A percentile compares a stretch with the other conserved stretches of the same genome.
Conservation (phyloP, 352 stramenopile genomes). For the Elongisporangium anandrum region DNA sequence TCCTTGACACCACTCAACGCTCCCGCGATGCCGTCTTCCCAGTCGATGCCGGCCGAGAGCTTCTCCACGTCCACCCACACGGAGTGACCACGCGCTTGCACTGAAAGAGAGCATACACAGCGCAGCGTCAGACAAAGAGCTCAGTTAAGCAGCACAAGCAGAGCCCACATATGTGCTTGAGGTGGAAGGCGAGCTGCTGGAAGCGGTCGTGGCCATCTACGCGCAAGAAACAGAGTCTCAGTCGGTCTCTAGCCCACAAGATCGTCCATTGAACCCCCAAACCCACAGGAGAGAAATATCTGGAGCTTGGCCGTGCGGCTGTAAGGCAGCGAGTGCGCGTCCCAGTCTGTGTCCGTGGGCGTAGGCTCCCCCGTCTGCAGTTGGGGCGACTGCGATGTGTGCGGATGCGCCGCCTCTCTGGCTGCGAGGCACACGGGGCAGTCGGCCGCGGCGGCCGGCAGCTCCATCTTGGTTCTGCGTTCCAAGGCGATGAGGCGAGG, state of each 20-base stretch:
- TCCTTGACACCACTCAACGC: constrained; percentile 67
- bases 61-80: constrained; percentile 76
- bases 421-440: constrained; percentile 12
- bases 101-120: constrained; percentile 19
- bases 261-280: background rate
- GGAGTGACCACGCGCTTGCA: constrained; percentile 51
- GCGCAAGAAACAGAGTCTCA: background rate
- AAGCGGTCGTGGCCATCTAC: constrained; percentile 73
- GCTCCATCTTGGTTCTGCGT: background rate
- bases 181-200: constrained; percentile 62
- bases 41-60: constrained; percentile 65
- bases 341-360: background rate
- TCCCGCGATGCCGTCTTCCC: constrained; percentile 67
- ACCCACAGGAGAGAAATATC: constrained; percentile 73
- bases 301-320: constrained; percentile 43
- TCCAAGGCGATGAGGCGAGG: background rate
- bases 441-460: constrained; percentile 1
- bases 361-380: background rate
- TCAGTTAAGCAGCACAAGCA: background rate
- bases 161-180: constrained; percentile 53
- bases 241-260: constrained; percentile 1
- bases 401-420: background rate
- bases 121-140: background rate
- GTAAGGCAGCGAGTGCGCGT: constrained; percentile 26
- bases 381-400: constrained; percentile 5